phyloP scores from a whole-genome alignment of 2,329 filamentous ascomycete genomes.

The Rhynchosporium agropyri region DNA sequence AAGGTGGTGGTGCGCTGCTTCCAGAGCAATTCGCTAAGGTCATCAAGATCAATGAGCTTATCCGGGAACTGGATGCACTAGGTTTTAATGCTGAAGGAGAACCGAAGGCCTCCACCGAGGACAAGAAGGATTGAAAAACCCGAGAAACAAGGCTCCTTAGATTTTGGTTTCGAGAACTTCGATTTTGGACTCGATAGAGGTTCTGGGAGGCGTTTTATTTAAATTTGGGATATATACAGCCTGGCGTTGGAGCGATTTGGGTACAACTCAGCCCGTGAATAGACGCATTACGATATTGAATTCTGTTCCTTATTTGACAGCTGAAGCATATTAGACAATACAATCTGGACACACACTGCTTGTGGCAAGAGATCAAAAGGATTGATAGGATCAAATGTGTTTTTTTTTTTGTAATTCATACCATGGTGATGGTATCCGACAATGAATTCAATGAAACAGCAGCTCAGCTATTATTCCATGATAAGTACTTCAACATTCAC shows the following conservation, averaged over 20 bases:
- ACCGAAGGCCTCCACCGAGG: conserved; percentile 47
- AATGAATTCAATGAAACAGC: too few relatives aligned
- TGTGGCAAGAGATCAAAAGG: too few relatives aligned
- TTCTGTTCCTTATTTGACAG: not conserved
- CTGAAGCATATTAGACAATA: not conserved
- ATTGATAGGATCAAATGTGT: too few relatives aligned
- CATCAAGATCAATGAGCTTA: conserved; percentile 92
- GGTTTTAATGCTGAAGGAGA: conserved; percentile 83
- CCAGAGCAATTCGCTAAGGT: conserved; percentile 98
- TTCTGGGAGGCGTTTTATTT: conserved; percentile 2
- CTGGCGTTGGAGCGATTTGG: conserved; percentile 12
- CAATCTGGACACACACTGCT: too few relatives aligned
- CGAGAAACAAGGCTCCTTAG: not conserved
- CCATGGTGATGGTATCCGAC: too few relatives aligned
- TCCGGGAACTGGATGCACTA: conserved; percentile 81
- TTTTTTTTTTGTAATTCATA: too few relatives aligned
- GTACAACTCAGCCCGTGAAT: conserved; percentile 11
- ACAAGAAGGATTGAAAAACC: conserved; percentile 15
- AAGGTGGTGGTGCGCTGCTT: conserved; percentile 78
- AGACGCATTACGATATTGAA: conserved; percentile 1
- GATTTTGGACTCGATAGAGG: conserved; percentile 1
- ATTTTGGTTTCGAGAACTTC: not conserved
- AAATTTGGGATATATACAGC: not conserved
- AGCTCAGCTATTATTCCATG: too few relatives aligned
- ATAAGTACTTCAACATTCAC: too few relatives aligned